These are phyloP conservation scores for Cordyceps javanica DNA, from an alignment of 2,329 filamentous ascomycete species.

Conservation along the genomic window DNA sequence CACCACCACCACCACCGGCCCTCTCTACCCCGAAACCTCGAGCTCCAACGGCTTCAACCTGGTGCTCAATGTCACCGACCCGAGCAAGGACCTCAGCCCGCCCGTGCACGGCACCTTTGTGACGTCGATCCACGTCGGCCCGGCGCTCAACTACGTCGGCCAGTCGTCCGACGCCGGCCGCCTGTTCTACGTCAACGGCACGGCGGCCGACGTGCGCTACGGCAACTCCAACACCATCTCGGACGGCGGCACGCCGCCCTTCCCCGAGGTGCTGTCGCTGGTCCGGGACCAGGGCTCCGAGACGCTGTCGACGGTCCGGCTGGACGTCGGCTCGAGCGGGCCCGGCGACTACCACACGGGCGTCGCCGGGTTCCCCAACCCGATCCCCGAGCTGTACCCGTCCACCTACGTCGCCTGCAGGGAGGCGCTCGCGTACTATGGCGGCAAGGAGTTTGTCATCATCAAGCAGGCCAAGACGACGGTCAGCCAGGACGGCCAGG, in stretches of 20 bases:
- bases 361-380: constrained; percentile 28
- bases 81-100: constrained; percentile 31
- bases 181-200: constrained; percentile 46
- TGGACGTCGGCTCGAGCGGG: constrained; percentile 31
- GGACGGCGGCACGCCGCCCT: constrained; percentile 33
- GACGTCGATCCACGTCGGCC: constrained; percentile 36
- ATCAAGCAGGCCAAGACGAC: constrained; percentile 31
- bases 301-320: constrained; percentile 24
- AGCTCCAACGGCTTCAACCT: constrained; percentile 33
- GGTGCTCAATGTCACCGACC: constrained; percentile 39
- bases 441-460: constrained; percentile 28
- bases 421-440: constrained; percentile 36
- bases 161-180: constrained; percentile 23
- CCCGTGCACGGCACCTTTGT: constrained; percentile 36
- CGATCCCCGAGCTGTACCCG: constrained; percentile 25
- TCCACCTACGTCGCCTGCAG: constrained; percentile 38
- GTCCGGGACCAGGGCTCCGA: constrained; percentile 23
- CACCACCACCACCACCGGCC: constrained; percentile 6
- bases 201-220: constrained; percentile 27
- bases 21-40: constrained; percentile 14
- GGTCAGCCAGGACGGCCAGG: constrained; percentile 16
- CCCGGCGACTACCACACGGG: constrained; percentile 23
- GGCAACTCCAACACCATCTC: constrained; percentile 30
- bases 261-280: constrained; percentile 31
- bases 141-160: constrained; percentile 33